Evolutionary conservation across 2,329 filamentous ascomycete species (phyloP).

Genomic region (Sarocladium oryzae): DNA sequence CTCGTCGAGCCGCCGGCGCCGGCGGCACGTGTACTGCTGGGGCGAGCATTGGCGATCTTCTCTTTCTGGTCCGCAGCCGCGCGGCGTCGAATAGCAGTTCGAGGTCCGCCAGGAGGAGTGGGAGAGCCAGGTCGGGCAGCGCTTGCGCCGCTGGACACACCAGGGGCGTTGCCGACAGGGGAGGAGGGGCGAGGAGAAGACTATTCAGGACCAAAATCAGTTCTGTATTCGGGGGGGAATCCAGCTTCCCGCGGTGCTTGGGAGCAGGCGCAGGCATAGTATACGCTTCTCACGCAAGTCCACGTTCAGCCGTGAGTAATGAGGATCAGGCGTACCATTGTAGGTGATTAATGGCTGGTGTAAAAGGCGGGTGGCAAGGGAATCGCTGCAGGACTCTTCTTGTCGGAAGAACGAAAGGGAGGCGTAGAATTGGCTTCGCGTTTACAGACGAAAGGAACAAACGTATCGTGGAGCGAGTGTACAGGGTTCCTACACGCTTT

Average conservation of each 20-base stretch:
- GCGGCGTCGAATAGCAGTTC: conserved; percentile 90
- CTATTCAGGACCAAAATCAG: conserved; percentile 24
- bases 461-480: neutral
- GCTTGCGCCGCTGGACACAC: conserved; percentile 59
- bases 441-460: conserved; percentile 5
- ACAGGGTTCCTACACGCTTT: conserved; percentile 21
- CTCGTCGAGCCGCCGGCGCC: conserved; percentile 94
- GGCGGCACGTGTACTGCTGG: conserved; percentile 85
- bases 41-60: conserved; percentile 88
- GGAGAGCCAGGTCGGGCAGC: conserved; percentile 78
- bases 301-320: no score
- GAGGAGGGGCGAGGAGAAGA: conserved; percentile 56
- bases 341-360: conserved; percentile 11
- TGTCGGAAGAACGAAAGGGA: conserved; percentile 18
- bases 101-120: conserved; percentile 84
- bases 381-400: conserved; percentile 29
- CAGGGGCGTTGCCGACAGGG: conserved; percentile 44
- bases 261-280: neutral
- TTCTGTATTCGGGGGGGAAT: conserved; percentile 12
- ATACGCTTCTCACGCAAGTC: neutral
- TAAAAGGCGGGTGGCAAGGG: conserved; percentile 11
- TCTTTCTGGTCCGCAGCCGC: conserved; percentile 97
- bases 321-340: conserved; percentile 30
- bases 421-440: conserved; percentile 14
- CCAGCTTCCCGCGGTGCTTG: neutral